Conservation (phyloP, 2,329 filamentous ascomycete species). For the Phaeosphaeriaceae sp. region DNA sequence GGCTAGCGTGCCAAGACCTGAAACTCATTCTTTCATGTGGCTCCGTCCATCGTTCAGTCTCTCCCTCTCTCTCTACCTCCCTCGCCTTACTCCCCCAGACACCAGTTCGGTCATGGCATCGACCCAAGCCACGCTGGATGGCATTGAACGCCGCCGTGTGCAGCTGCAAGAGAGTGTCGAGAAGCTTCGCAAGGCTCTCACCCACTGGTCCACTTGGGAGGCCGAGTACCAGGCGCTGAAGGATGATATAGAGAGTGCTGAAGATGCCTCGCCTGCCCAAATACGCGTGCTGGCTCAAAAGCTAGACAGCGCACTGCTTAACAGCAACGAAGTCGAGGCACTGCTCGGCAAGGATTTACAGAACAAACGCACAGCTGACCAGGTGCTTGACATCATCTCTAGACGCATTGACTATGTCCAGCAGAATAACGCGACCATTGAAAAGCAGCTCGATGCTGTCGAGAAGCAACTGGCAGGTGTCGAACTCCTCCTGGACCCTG, state of each 20-base stretch:
- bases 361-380: conserved; percentile 60
- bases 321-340: conserved; percentile 63
- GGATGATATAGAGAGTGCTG: conserved; percentile 70
- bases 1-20: conserved; percentile 6
- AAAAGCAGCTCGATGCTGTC: conserved; percentile 72
- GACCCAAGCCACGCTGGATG: conserved; percentile 61
- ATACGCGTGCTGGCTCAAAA: conserved; percentile 58
- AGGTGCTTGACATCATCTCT: conserved; percentile 71
- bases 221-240: conserved; percentile 89
- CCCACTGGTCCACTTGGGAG: conserved; percentile 90
- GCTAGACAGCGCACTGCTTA: conserved; percentile 70
- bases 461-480: conserved; percentile 71
- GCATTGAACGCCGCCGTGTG: conserved; percentile 76
- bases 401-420: conserved; percentile 88
- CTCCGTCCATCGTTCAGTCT: conserved; percentile 4
- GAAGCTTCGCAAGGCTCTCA: conserved; percentile 75
- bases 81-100: conserved; percentile 9
- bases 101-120: conserved; percentile 29
- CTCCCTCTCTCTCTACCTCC: conserved; percentile 4
- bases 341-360: conserved; percentile 57
- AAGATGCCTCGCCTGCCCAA: conserved; percentile 31
- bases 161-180: conserved; percentile 77
- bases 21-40: too few species aligned
- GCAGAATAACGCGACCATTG: conserved; percentile 76
- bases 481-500: conserved; percentile 63